Percentiles rank a stretch among this genome's conserved stretches.
Evolutionary conservation across 495 filamentous ascomycete species (phyloP).

Genomic region (Penicillium manginii): DNA sequence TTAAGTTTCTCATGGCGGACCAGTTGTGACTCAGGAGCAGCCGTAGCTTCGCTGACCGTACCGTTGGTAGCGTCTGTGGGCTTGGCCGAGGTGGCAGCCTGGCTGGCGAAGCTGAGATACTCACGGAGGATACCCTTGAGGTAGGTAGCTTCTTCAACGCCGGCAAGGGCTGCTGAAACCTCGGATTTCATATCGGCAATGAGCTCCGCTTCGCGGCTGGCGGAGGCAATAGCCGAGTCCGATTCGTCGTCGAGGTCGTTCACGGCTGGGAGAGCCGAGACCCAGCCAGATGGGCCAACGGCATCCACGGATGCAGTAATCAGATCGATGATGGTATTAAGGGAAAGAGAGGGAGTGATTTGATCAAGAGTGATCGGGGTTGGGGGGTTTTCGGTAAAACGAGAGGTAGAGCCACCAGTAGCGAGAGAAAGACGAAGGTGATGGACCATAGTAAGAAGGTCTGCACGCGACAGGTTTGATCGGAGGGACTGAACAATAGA

Average conservation of each 20-base stretch:
- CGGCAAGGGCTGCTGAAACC: constrained; percentile 74
- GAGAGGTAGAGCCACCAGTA: constrained; percentile 47
- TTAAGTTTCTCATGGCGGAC: constrained; percentile 47
- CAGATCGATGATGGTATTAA: constrained; percentile 61
- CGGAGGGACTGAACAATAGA: constrained; percentile 66
- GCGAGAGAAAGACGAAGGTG: constrained; percentile 70
- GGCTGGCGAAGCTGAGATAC: constrained; percentile 66
- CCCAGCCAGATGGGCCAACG: constrained; percentile 82
- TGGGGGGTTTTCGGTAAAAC: constrained; percentile 49
- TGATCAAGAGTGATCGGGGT: constrained; percentile 54
- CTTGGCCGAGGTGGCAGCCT: constrained; percentile 29
- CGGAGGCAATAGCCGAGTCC: constrained; percentile 51
- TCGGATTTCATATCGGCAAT: constrained; percentile 72
- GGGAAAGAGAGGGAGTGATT: constrained; percentile 52
- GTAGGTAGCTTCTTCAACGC: constrained; percentile 72
- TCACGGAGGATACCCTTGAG: constrained; percentile 70
- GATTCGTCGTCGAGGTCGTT: constrained; percentile 38
- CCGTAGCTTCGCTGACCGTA: constrained; percentile 18
- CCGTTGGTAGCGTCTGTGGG: constrained; percentile 11
- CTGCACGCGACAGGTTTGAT: constrained; percentile 63
- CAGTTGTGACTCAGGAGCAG: constrained; percentile 22
- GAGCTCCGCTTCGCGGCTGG: constrained; percentile 59
- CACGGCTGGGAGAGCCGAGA: constrained; percentile 51
- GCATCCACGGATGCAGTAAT: constrained; percentile 80
- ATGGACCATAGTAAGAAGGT: constrained; percentile 73